Evolutionary conservation across 257 asterid genomes (phyloP), one percentile per base, ranked within the genome.

Genomic region (Lantana camara): DNA sequence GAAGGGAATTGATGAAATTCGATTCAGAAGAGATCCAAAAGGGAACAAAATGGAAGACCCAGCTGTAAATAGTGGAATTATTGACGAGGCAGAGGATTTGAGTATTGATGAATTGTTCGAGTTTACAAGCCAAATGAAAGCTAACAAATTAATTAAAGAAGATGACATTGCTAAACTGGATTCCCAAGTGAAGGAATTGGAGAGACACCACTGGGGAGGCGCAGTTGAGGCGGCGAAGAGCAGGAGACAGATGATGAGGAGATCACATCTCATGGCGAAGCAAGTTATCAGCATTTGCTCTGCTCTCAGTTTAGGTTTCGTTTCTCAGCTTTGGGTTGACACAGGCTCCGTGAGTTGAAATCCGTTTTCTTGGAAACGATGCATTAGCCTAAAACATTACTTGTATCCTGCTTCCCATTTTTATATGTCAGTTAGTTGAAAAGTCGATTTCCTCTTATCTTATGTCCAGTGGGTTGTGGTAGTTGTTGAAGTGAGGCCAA

Each of bases 301-400:
- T 27, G 95, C 95, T 60, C 75, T 82, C 59, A 62, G 67, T 66
- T 73, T 86, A 38, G 95, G 95, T 7, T 84, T 75, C 59, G 81
- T 82, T 41, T 79, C 91, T n/a, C 89, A 86, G 82, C 89, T 86
- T 37, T 86, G 91, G 91, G 82, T 86, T 27, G 84, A 86, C 64
- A 54, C 82, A 6, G 63, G 49, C 35, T 72, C 95, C n/a, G 95
- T 86, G 69, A 84, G 91, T 74, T 42, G 6, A 47, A 52, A 55
- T n/a, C 24, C 57, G 21, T 5, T n/a, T n/a, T n/a, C n/a, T n/a
- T n/a, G n/a, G n/a, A n/a, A n/a, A n/a, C n/a, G n/a, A n/a, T n/a
- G n/a, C 24, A 23, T 56, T 67, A 20, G 27, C 27, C 23, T 54
- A 19, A 30, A 57, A 5, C 2, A 46, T n/a, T 15, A 9, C 24